A percentile compares a stretch with the other conserved stretches of the same genome.
phyloP scores from a whole-genome alignment of 371 early-diverging fungal species.

The Saksenaea vasiformis region DNA sequence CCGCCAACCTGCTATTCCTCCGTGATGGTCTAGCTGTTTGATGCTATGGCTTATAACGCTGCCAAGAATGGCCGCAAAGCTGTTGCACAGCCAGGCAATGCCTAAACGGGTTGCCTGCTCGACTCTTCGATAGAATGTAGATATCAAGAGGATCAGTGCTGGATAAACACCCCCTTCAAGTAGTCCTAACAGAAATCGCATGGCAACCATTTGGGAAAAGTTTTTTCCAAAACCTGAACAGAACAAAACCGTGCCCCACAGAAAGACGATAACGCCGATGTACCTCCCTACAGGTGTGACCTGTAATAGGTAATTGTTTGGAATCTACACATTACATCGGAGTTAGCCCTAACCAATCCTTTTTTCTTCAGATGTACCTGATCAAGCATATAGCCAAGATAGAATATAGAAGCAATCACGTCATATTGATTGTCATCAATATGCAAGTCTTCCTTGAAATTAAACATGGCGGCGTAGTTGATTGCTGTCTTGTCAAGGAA shows the following conservation, averaged over 20 bases:
- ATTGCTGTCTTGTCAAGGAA: conserved; percentile 48
- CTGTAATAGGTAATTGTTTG: neutral
- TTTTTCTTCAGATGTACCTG: conserved; percentile 24
- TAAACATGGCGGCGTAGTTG: conserved; percentile 34
- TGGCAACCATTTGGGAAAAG: conserved; percentile 8
- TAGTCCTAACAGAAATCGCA: conserved; percentile 13
- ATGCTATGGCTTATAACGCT: conserved; percentile 53
- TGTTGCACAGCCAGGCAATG: conserved; percentile 6
- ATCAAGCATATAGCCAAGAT: conserved; percentile 39
- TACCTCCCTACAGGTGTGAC: neutral
- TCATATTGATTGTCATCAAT: conserved; percentile 32
- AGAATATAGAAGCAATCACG: conserved; percentile 38
- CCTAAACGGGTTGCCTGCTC: conserved; percentile 12
- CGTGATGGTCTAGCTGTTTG: conserved; percentile 30
- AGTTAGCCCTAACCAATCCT: neutral
- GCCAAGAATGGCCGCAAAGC: conserved; percentile 44
- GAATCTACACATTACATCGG: neutral
- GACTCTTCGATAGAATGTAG: conserved; percentile 6
- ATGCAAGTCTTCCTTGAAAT: conserved; percentile 30
- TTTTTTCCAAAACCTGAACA: neutral
- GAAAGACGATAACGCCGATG: conserved; percentile 6
- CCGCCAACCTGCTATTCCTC: conserved; percentile 40
- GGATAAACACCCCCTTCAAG: conserved; percentile 8
- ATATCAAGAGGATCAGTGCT: neutral
- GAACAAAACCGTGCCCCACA: conserved; percentile 13